These are phyloP conservation scores for Colletotrichum orbiculare DNA, from an alignment of 2,329 filamentous ascomycete genomes.

Conservation along the genomic window DNA sequence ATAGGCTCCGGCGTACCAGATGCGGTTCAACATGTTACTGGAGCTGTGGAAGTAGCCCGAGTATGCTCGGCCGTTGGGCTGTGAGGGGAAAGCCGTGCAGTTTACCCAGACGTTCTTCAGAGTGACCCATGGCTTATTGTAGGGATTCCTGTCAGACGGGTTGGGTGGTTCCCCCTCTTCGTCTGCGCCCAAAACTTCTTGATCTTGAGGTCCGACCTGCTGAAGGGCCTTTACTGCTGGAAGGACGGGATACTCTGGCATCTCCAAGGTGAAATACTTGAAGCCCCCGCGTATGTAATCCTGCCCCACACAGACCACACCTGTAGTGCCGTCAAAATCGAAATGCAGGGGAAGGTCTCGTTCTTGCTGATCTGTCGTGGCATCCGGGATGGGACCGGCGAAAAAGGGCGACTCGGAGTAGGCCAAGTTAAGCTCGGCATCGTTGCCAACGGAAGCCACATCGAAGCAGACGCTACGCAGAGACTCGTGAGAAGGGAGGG, in stretches of 20 bases:
- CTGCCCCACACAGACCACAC: slow-evolving; percentile 46
- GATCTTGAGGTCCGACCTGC: slow-evolving; percentile 41
- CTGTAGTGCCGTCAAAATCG: slow-evolving; percentile 42
- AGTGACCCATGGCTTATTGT: slow-evolving; percentile 43
- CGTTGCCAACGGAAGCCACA: slow-evolving; percentile 42
- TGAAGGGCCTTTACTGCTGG: slow-evolving; percentile 1
- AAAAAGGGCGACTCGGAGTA: slow-evolving; percentile 41
- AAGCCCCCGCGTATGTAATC: slow-evolving; percentile 53
- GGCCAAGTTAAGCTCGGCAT: slow-evolving; percentile 42
- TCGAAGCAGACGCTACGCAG: slow-evolving; percentile 48
- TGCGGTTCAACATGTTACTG: slow-evolving; percentile 56
- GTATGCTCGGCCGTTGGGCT: slow-evolving; percentile 59
- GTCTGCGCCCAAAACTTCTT: slow-evolving; percentile 36
- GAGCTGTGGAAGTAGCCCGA: slow-evolving; percentile 56
- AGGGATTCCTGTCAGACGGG: slow-evolving; percentile 26
- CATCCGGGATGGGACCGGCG: slow-evolving; percentile 39
- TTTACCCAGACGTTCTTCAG: slow-evolving; percentile 51
- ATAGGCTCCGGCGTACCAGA: slow-evolving; percentile 57
- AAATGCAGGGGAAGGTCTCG: slow-evolving; percentile 42
- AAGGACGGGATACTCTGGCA: slow-evolving; percentile 52
- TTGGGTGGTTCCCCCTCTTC: slow-evolving; percentile 3
- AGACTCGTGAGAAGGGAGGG: background rate
- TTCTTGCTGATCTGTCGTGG: slow-evolving; percentile 40
- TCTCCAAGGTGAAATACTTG: slow-evolving; percentile 53
- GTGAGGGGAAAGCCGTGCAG: slow-evolving; percentile 53